Evolutionary conservation across 352 stramenopile genomes (phyloP).

Genomic region (Phytophthora boehmeriae): DNA sequence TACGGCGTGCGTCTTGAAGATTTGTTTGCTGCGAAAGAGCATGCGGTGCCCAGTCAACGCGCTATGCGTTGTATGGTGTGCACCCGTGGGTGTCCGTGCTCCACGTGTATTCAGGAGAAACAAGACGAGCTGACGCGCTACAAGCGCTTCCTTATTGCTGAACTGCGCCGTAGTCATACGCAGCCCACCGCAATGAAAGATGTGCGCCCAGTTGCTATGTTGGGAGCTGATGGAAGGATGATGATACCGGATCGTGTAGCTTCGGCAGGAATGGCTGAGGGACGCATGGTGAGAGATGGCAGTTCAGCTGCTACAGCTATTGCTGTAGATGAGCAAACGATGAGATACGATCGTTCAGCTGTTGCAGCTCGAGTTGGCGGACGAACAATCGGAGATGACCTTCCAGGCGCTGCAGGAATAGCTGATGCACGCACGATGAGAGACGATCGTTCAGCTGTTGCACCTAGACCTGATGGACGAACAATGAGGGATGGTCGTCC

Average conservation of each 20-base stretch:
- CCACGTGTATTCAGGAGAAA: slow-evolving; percentile 47
- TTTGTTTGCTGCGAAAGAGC: slow-evolving; percentile 75
- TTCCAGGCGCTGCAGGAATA: too few species aligned
- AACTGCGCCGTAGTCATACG: slow-evolving; percentile 25
- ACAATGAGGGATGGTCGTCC: not conserved
- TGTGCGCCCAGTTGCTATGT: not conserved
- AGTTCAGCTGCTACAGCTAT: too few species aligned
- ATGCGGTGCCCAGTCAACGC: slow-evolving; percentile 66
- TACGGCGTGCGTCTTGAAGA: slow-evolving; percentile 75
- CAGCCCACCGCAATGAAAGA: not conserved
- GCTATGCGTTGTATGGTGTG: slow-evolving; percentile 70
- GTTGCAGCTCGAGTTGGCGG: too few species aligned
- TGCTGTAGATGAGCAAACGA: too few species aligned
- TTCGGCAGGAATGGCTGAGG: too few species aligned
- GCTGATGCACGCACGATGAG: too few species aligned
- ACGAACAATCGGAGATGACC: too few species aligned
- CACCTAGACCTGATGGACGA: too few species aligned
- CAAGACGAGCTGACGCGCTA: slow-evolving; percentile 41
- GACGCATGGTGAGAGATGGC: too few species aligned
- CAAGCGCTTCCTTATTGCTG: slow-evolving; percentile 42
- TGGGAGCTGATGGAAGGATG: slow-evolving; percentile 1
- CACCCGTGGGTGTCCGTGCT: slow-evolving; percentile 61
- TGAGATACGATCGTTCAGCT: too few species aligned
- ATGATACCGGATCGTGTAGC: not conserved
- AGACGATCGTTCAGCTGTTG: too few species aligned